These are phyloP conservation scores for Nemania abortiva DNA, from an alignment of 2,329 filamentous ascomycete genomes.

Conservation along the genomic window DNA sequence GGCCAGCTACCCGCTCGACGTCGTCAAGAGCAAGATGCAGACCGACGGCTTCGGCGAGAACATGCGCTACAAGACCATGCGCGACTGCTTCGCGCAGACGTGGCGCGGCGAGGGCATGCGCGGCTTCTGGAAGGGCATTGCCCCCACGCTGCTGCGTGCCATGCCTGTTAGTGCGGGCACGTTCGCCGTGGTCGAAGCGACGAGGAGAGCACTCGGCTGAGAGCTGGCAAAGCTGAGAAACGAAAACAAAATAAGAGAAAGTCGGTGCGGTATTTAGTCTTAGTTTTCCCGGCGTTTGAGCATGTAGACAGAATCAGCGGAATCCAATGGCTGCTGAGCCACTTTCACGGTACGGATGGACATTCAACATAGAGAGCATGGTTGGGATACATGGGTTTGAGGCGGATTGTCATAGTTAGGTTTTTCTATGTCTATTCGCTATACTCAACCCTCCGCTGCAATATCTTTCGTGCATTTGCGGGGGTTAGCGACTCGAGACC, in stretches of 20 bases:
- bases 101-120: slow-evolving; percentile 79
- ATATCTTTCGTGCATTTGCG: slow-evolving; percentile 72
- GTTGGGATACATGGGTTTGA: slow-evolving; percentile 26
- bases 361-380: slow-evolving; percentile 41
- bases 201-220: slow-evolving; percentile 70
- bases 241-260: slow-evolving; percentile 17
- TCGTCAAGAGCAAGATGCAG: slow-evolving; percentile 99
- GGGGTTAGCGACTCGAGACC: slow-evolving; percentile 71
- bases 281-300: slow-evolving; percentile 32
- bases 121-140: slow-evolving; percentile 96
- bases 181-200: slow-evolving; percentile 84
- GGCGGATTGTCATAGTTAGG: slow-evolving; percentile 12
- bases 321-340: slow-evolving; percentile 16
- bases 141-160: slow-evolving; percentile 88
- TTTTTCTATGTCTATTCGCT: slow-evolving; percentile 54
- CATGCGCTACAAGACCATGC: slow-evolving; percentile 83
- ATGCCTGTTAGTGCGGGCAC: slow-evolving; percentile 99
- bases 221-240: background rate
- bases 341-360: slow-evolving; percentile 16
- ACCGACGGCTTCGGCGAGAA: slow-evolving; percentile 85
- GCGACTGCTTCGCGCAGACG: slow-evolving; percentile 88
- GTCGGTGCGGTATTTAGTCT: slow-evolving; percentile 13
- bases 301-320: slow-evolving; percentile 19
- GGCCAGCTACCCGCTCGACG: slow-evolving; percentile 93
- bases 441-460: slow-evolving; percentile 76